Conservation (phyloP, 2,329 filamentous ascomycete genomes). For the Cordyceps cicadae region DNA sequence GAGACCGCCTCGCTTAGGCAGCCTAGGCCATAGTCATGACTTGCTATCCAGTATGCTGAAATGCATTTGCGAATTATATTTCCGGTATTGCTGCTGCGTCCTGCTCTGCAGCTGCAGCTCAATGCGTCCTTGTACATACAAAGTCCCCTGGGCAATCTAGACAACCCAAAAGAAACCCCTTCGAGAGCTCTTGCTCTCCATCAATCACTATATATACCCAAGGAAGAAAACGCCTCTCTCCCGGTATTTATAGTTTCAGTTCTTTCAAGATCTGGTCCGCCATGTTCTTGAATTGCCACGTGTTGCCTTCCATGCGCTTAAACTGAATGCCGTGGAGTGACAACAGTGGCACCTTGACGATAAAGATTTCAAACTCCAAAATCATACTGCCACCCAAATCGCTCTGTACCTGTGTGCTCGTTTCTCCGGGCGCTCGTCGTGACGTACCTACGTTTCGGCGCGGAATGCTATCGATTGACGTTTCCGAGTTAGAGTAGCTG, state of each 20-base stretch:
- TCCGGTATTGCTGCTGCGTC: neutral
- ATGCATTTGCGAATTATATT: conserved; percentile 10
- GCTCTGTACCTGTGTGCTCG: conserved; percentile 82
- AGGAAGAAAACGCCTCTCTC: neutral
- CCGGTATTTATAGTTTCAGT: conserved; percentile 56
- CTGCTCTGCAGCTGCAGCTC: neutral
- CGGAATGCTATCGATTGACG: conserved; percentile 66
- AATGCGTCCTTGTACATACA: neutral
- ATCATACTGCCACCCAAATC: conserved; percentile 79
- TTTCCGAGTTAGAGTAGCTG: conserved; percentile 80
- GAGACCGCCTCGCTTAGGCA: neutral
- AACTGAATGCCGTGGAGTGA: conserved; percentile 95
- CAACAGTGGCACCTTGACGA: conserved; percentile 92
- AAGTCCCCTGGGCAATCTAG: neutral
- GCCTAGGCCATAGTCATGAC: conserved; percentile 4
- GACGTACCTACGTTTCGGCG: conserved; percentile 43
- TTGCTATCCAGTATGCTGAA: conserved; percentile 7
- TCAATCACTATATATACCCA: conserved; percentile 6
- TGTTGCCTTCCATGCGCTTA: conserved; percentile 90
- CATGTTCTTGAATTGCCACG: conserved; percentile 99
- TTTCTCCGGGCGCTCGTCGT: conserved; percentile 68
- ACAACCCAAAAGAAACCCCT: neutral
- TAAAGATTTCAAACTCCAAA: conserved; percentile 88
- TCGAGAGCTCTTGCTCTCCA: neutral
- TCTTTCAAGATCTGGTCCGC: conserved; percentile 89